Evolutionary conservation across 768 basidiomycete species (phyloP).

Genomic region (Kwoniella newhampshirensis): DNA sequence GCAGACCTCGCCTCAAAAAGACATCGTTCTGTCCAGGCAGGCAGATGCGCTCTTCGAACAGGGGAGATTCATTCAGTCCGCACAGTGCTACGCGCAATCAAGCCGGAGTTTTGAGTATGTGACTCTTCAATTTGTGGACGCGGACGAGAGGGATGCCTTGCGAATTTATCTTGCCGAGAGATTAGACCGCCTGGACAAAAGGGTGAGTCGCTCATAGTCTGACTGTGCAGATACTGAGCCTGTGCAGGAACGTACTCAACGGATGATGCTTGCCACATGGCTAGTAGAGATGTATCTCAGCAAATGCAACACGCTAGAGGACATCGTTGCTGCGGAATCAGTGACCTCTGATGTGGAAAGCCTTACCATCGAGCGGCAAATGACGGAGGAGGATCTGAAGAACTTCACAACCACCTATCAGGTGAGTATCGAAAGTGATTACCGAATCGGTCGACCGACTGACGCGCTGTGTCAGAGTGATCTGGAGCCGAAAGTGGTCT

Average conservation of each 20-base stretch:
- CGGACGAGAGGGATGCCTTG: constrained; percentile 82
- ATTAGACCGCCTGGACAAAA: constrained; percentile 78
- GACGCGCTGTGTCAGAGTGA: constrained; percentile 63
- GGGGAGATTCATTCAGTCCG: constrained; percentile 83
- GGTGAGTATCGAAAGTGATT: constrained; percentile 56
- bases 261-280: constrained; percentile 98
- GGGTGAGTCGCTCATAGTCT: constrained; percentile 60
- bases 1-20: constrained; percentile 62
- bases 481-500: constrained; percentile 78
- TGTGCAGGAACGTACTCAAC: constrained; percentile 78
- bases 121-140: constrained; percentile 82
- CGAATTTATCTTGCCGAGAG: constrained; percentile 84
- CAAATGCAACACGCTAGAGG: constrained; percentile 94
- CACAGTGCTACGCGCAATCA: constrained; percentile 86
- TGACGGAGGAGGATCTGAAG: constrained; percentile 87
- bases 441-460: not conserved
- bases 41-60: constrained; percentile 75
- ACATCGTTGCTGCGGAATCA: constrained; percentile 79
- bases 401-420: constrained; percentile 94
- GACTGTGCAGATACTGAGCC: not conserved
- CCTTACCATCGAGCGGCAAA: constrained; percentile 70
- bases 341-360: constrained; percentile 76
- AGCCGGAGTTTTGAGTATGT: constrained; percentile 84
- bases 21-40: constrained; percentile 77
- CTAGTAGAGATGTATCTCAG: constrained; percentile 94